These are phyloP conservation scores for Closterium sp. DNA, from an alignment of 139 green algal genomes.

Conservation along the genomic window DNA sequence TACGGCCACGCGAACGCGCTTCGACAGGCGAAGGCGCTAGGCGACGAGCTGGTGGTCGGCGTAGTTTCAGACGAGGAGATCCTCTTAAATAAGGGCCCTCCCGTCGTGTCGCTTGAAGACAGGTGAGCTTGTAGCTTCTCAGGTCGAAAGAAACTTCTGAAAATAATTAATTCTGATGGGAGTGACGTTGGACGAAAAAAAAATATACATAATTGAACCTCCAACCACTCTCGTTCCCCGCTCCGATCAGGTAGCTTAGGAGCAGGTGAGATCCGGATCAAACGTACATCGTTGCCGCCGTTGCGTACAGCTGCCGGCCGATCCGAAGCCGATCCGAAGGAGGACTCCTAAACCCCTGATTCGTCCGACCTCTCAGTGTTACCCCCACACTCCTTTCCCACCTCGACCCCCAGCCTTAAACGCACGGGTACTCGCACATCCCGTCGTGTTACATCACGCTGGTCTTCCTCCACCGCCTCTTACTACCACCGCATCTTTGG, in stretches of 20 bases:
- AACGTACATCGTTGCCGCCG: not conserved
- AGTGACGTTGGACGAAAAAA: no score
- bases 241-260: not conserved
- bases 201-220: no score
- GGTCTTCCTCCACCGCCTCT: not conserved
- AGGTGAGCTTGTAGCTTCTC: conserved; percentile 47
- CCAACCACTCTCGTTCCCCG: not conserved
- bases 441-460: not conserved
- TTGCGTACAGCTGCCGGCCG: not conserved
- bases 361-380: not conserved
- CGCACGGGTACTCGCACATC: not conserved
- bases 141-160: no score
- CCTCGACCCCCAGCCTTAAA: not conserved
- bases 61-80: conserved; percentile 95
- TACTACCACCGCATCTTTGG: not conserved
- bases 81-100: conserved; percentile 83
- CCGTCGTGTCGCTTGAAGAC: conserved; percentile 89
- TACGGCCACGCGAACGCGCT: conserved; percentile 98
- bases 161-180: no score
- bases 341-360: not conserved
- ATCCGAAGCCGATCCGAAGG: not conserved
- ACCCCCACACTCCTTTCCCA: not conserved
- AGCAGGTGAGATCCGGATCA: not conserved
- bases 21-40: conserved; percentile 81
- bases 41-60: conserved; percentile 93